Percentiles rank a stretch among this genome's conserved stretches.
Conservation (phyloP, 495 filamentous ascomycete species). For the Xylaria palmicola region DNA sequence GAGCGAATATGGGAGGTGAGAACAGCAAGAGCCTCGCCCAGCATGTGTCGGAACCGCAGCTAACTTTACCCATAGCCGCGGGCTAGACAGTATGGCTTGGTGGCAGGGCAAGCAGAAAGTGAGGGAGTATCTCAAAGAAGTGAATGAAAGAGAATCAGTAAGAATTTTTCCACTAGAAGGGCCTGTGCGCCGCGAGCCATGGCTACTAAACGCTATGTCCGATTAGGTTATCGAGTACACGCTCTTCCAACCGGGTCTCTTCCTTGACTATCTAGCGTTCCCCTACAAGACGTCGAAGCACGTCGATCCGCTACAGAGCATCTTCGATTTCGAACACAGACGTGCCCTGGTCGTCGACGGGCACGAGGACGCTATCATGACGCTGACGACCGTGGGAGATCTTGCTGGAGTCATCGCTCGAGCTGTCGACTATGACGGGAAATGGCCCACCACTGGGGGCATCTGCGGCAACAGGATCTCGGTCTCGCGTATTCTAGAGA, state of each 20-base stretch:
- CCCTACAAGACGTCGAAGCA: conserved; percentile 52
- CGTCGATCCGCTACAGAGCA: conserved; percentile 38
- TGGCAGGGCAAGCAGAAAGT: conserved; percentile 49
- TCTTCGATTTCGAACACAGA: conserved; percentile 49
- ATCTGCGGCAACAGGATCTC: conserved; percentile 48
- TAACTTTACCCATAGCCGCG: conserved; percentile 16
- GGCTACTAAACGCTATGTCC: conserved; percentile 2
- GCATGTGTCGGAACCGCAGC: not conserved
- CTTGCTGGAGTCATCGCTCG: conserved; percentile 44
- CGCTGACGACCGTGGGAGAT: conserved; percentile 48
- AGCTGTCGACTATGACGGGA: conserved; percentile 55
- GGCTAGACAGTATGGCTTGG: conserved; percentile 42
- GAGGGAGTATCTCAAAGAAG: conserved; percentile 47
- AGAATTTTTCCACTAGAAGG: not conserved
- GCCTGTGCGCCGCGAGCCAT: not conserved
- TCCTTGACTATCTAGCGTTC: conserved; percentile 52
- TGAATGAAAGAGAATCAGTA: conserved; percentile 53
- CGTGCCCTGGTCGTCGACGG: conserved; percentile 52
- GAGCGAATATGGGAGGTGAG: conserved; percentile 45
- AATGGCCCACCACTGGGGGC: conserved; percentile 57
- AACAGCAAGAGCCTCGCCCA: not conserved
- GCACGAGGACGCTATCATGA: conserved; percentile 41
- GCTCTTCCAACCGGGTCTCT: conserved; percentile 56
- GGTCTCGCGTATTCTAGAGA: conserved; percentile 39
- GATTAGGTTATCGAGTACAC: conserved; percentile 56